A percentile compares a stretch with the other conserved stretches of the same genome.
phyloP scores from a whole-genome alignment of 2,329 filamentous ascomycete species.

The Colletotrichum cereale region DNA sequence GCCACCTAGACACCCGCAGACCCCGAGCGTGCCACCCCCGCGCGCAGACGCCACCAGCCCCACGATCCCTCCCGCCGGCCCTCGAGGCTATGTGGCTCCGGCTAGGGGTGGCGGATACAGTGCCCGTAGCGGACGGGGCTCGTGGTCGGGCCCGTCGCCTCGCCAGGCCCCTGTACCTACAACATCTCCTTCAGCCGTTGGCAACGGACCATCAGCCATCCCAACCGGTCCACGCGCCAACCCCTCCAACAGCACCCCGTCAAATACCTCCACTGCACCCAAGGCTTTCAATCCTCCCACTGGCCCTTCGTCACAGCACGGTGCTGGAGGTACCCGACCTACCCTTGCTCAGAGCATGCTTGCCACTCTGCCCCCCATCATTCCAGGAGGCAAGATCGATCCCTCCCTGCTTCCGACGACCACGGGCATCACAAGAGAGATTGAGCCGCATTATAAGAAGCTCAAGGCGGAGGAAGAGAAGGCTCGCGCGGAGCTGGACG shows the following conservation, averaged over 20 bases:
- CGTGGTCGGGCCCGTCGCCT: constrained; percentile 52
- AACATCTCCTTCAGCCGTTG: constrained; percentile 54
- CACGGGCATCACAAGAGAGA: constrained; percentile 63
- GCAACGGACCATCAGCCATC: constrained; percentile 54
- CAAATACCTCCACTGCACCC: constrained; percentile 52
- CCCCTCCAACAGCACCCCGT: constrained; percentile 51
- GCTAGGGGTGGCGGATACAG: constrained; percentile 58
- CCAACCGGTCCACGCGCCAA: constrained; percentile 62
- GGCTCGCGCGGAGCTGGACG: constrained; percentile 64
- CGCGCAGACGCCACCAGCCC: constrained; percentile 59
- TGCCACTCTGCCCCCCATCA: constrained; percentile 62
- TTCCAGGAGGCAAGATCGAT: constrained; percentile 68
- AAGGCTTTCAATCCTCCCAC: constrained; percentile 70
- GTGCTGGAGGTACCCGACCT: constrained; percentile 51
- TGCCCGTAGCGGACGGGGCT: constrained; percentile 59
- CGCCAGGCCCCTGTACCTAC: constrained; percentile 50
- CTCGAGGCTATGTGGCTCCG: constrained; percentile 64
- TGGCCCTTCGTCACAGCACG: constrained; percentile 60
- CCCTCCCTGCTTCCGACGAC: constrained; percentile 57
- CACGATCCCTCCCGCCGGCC: constrained; percentile 65
- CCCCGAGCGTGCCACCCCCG: constrained; percentile 48
- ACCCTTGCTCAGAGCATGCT: constrained; percentile 66
- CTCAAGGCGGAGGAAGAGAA: constrained; percentile 71
- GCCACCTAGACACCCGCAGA: constrained; percentile 51
- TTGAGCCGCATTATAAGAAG: constrained; percentile 66